Base-by-base conservation (phyloP, 768 basidiomycete species). In the Cytidiella melzeri region DNA sequence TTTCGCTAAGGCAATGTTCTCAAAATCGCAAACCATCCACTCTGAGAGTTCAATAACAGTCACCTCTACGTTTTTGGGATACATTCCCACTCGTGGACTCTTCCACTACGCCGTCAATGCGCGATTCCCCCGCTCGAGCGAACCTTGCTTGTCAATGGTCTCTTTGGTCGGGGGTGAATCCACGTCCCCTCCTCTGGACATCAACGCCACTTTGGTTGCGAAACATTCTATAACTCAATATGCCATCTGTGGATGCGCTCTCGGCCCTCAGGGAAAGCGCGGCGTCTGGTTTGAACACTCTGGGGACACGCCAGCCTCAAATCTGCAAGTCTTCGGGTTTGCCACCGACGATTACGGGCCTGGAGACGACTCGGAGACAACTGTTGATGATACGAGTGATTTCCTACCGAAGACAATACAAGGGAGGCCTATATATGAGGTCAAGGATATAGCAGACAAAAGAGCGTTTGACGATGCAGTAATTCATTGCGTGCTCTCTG, bases 241-340 rank as follows among this genome's bases (percentile, higher is more conserved):
- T 18, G 25, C 55, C 51, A 67, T 81, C 28, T 77, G 73, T 39
- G 57, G 79, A 1, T 72, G 72, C 54, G 61, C 65, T 1, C 56
- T 81, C 3, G 79, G 80, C 5, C 62, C 69, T 0, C 69, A 75
- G 51, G 77, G 74, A 0, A 72, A 67, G 45, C 70, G 80, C 2
- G 80, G 76, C 4, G 63, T 79, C 4, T 83, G 81, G 80, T 63
- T 81, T 5, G 77, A 80, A 60, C 69, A 79, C n/a, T n/a, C n/a
- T n/a, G n/a, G n/a, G n/a, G n/a, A n/a, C n/a, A n/a, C n/a, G n/a
- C n/a, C n/a, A n/a, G n/a, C n/a, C n/a, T n/a, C n/a, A n/a, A n/a
- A n/a, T n/a, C n/a, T n/a, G n/a, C n/a, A n/a, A n/a, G 67, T 80
- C 1, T 65, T 74, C 26, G 72, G 74, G 1, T 79, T 77, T 52